phyloP scores from a whole-genome alignment of 1,284 basidiomycete species.

The Volvariella surrecta region DNA sequence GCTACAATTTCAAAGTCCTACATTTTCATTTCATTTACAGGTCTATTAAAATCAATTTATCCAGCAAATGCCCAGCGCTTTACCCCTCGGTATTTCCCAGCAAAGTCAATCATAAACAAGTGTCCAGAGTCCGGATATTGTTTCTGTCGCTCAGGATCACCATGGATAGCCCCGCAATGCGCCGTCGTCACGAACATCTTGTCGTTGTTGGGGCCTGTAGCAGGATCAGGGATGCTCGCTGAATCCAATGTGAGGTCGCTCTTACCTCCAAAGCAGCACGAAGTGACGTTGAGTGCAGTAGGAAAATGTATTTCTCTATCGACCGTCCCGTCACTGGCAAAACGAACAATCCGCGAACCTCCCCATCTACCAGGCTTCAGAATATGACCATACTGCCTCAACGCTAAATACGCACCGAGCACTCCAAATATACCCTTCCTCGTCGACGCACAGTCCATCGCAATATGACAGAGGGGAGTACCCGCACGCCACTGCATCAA shows the following conservation, averaged over 20 bases:
- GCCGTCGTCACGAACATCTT: slow-evolving; percentile 61
- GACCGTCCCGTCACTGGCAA: slow-evolving; percentile 38
- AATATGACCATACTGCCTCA: slow-evolving; percentile 6
- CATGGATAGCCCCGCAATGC: slow-evolving; percentile 48
- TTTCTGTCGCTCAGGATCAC: slow-evolving; percentile 38
- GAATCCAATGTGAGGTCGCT: neutral
- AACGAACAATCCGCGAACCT: slow-evolving; percentile 50
- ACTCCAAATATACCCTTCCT: slow-evolving; percentile 59
- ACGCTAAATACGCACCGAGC: slow-evolving; percentile 37
- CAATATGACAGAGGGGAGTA: slow-evolving; percentile 40
- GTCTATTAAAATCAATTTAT: slow-evolving; percentile 8
- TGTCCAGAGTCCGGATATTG: slow-evolving; percentile 57
- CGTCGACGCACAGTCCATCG: slow-evolving; percentile 60
- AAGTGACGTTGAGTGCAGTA: slow-evolving; percentile 50
- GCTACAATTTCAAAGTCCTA: too few relatives aligned
- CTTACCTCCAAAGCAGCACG: slow-evolving; percentile 62
- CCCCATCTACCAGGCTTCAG: slow-evolving; percentile 39
- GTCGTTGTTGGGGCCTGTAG: slow-evolving; percentile 48
- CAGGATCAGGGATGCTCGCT: neutral
- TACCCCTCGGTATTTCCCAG: slow-evolving; percentile 40
- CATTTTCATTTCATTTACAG: too few relatives aligned
- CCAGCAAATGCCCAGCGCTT: slow-evolving; percentile 21
- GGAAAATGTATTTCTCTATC: slow-evolving; percentile 52
- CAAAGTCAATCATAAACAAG: slow-evolving; percentile 51
- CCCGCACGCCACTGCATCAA: slow-evolving; percentile 48